Evolutionary conservation across 2,329 filamentous ascomycete genomes (phyloP).

Genomic region (Calcarisporium arbuscula): DNA sequence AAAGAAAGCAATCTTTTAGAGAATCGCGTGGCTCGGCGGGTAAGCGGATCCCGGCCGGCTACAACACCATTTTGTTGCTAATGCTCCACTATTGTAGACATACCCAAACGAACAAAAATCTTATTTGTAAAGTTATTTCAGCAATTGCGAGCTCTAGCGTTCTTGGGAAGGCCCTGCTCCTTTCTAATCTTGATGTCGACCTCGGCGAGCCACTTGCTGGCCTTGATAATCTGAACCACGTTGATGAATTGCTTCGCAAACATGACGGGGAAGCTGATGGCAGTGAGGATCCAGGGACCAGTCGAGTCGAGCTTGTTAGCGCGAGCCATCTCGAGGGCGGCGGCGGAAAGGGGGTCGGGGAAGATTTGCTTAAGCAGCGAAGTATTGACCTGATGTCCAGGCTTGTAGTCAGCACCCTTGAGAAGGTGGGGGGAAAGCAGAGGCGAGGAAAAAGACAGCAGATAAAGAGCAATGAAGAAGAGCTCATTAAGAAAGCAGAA

Average conservation of each 20-base stretch:
- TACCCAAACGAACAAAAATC: too few species aligned
- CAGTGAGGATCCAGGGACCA: conserved; percentile 61
- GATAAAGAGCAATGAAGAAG: conserved; percentile 96
- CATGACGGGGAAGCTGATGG: conserved; percentile 79
- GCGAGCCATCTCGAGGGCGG: conserved; percentile 81
- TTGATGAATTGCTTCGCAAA: conserved; percentile 87
- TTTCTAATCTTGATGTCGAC: conserved; percentile 67
- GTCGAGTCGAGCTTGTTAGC: conserved; percentile 83
- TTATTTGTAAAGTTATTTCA: too few species aligned
- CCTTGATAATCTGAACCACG: conserved; percentile 84
- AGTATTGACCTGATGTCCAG: conserved; percentile 62
- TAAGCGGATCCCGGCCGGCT: too few species aligned
- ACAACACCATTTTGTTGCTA: too few species aligned
- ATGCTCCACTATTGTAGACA: too few species aligned
- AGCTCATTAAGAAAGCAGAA: conserved; percentile 86
- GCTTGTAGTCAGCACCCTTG: conserved; percentile 52
- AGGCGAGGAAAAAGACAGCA: conserved; percentile 90
- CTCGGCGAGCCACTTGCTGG: conserved; percentile 82
- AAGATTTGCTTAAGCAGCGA: conserved; percentile 67
- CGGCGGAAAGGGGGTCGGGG: conserved; percentile 81
- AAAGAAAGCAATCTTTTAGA: too few species aligned
- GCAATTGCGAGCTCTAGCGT: too few species aligned
- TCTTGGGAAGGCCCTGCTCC: conserved; percentile 44
- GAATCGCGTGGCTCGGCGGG: too few species aligned
- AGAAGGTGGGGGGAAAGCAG: conserved; percentile 76